A percentile compares a stretch with the other conserved stretches of the same genome.
Evolutionary conservation across 495 filamentous ascomycete genomes (phyloP).

Genomic region (Hypoxylon perforatum): DNA sequence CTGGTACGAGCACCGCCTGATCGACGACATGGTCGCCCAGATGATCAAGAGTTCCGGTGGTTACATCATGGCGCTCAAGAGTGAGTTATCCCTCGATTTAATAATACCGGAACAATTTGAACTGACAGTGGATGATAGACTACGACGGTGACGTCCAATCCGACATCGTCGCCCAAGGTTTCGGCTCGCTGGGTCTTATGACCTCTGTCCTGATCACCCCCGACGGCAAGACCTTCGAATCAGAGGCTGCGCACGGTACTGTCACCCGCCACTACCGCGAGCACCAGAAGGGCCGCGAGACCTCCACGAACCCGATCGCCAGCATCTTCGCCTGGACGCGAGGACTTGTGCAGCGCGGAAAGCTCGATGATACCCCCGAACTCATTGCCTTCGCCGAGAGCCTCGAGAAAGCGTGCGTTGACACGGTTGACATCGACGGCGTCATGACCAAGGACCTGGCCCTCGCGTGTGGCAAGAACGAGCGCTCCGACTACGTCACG

Average conservation of each 20-base stretch:
- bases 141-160: slow-evolving; percentile 99
- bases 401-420: slow-evolving; percentile 93
- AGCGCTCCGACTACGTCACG: slow-evolving; percentile 83
- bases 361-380: slow-evolving; percentile 88
- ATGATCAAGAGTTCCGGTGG: slow-evolving; percentile 99
- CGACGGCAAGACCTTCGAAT: slow-evolving; percentile 93
- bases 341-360: slow-evolving; percentile 90
- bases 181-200: slow-evolving; percentile 98
- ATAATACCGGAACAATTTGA: slow-evolving; percentile 6
- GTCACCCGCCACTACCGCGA: slow-evolving; percentile 98
- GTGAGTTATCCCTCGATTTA: slow-evolving; percentile 58
- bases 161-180: slow-evolving; percentile 97
- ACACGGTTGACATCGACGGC: slow-evolving; percentile 90
- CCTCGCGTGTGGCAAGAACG: slow-evolving; percentile 86
- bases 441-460: slow-evolving; percentile 99
- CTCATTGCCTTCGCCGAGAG: slow-evolving; percentile 88
- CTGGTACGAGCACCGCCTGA: slow-evolving; percentile 99
- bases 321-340: slow-evolving; percentile 99
- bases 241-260: slow-evolving; percentile 97
- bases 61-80: slow-evolving; percentile 98
- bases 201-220: slow-evolving; percentile 96
- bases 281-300: slow-evolving; percentile 96
- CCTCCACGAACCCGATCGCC: slow-evolving; percentile 98
- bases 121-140: slow-evolving; percentile 62
- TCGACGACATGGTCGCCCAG: slow-evolving; percentile 99